Evolutionary conservation across 257 asterid species (phyloP).

Genomic region (Asclepias syriaca): DNA sequence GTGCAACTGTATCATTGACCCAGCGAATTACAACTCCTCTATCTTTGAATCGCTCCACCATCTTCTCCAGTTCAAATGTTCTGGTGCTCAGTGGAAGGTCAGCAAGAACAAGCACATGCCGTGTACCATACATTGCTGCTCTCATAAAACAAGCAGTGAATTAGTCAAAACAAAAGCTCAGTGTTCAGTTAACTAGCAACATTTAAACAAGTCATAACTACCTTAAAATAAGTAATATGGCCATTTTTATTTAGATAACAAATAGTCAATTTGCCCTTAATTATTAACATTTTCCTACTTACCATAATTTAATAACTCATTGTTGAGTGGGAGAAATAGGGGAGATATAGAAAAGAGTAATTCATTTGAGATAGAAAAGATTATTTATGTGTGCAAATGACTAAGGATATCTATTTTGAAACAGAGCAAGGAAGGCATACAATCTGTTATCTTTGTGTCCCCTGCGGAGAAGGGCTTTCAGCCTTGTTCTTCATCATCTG

Average conservation of each 20-base stretch:
- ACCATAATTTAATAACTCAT: too few relatives aligned
- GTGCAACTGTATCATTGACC: slow-evolving; percentile 80
- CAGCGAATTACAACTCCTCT: slow-evolving; percentile 66
- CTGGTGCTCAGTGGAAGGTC: slow-evolving; percentile 63
- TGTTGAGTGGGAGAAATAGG: too few relatives aligned
- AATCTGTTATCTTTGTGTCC: slow-evolving; percentile 30
- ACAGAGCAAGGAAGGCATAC: slow-evolving; percentile 30
- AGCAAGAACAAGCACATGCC: slow-evolving; percentile 71
- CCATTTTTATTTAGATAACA: too few relatives aligned
- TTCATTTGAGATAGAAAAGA: too few relatives aligned
- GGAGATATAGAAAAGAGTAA: too few relatives aligned
- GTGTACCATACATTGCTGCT: slow-evolving; percentile 44
- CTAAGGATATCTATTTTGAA: too few relatives aligned
- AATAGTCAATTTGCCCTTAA: too few relatives aligned
- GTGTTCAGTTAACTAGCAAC: background rate
- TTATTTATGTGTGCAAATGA: too few relatives aligned
- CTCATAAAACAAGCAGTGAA: slow-evolving; percentile 6
- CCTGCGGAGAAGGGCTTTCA: slow-evolving; percentile 23
- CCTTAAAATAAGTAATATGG: background rate
- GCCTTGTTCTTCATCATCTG: slow-evolving; percentile 40
- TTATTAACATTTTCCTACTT: too few relatives aligned
- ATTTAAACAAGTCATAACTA: background rate
- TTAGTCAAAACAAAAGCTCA: background rate
- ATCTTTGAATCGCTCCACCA: slow-evolving; percentile 62
- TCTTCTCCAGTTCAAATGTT: slow-evolving; percentile 70